phyloP scores from a whole-genome alignment of 257 asterid species.

The Nyctanthes arbortristis region DNA sequence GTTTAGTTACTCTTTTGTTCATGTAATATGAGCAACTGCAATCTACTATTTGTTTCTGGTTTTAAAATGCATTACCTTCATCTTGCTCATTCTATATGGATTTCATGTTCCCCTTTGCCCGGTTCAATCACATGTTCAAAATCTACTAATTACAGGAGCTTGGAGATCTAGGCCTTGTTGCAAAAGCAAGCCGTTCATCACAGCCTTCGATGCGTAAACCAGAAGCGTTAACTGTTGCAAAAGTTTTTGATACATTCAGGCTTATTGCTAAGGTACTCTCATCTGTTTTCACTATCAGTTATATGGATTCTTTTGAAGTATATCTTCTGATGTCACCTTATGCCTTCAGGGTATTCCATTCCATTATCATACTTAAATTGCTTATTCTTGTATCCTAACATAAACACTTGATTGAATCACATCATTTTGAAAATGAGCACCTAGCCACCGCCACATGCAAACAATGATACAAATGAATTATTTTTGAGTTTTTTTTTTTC shows the following conservation, averaged over 20 bases:
- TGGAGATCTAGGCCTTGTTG: conserved; percentile 93
- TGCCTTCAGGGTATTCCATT: not conserved
- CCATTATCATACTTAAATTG: not conserved
- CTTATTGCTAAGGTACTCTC: conserved; percentile 72
- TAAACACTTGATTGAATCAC: not conserved
- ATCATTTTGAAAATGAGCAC: not conserved
- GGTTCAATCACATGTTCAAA: conserved; percentile 11
- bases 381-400: conserved; percentile 4
- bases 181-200: conserved; percentile 88
- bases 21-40: not conserved
- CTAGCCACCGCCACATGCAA: not conserved
- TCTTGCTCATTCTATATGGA: conserved; percentile 6
- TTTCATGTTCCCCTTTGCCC: not conserved
- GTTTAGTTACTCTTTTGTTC: not conserved
- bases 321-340: not conserved
- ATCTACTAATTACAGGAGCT: conserved; percentile 53
- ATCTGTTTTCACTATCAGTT: not conserved
- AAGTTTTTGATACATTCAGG: conserved; percentile 79
- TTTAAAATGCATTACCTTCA: conserved; percentile 4
- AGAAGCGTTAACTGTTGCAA: conserved; percentile 67
- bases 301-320: conserved; percentile 7
- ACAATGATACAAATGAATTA: not conserved
- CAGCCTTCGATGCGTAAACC: conserved; percentile 89
- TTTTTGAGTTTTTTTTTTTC: not conserved
- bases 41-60: conserved; percentile 13